phyloP scores from a whole-genome alignment of 305 asterid species.

The Solanum hybrid region DNA sequence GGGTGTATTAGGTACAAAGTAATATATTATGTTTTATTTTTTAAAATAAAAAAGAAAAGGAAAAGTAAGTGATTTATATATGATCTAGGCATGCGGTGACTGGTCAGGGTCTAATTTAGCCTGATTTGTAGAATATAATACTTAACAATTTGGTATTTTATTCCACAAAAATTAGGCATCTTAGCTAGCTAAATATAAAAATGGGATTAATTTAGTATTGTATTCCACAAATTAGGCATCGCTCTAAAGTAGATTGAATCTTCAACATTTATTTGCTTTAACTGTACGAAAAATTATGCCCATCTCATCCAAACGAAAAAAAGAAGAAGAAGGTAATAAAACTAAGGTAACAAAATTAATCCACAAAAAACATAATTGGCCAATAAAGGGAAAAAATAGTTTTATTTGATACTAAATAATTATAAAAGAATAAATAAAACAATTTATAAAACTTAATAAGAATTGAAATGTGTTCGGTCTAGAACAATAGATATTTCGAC shows the following conservation, averaged over 20 bases:
- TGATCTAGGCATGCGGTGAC: neutral
- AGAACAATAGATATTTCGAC: neutral
- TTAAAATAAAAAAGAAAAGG: too few relatives aligned
- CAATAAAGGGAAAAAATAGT: neutral
- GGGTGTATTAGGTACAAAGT: neutral
- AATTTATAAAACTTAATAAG: neutral
- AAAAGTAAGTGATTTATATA: neutral
- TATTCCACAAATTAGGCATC: neutral
- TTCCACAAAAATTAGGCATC: neutral
- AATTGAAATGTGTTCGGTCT: neutral
- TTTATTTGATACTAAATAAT: neutral
- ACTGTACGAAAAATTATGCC: neutral
- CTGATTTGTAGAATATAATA: neutral
- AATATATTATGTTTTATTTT: too few relatives aligned
- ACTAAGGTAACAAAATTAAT: too few relatives aligned
- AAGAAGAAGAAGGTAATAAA: too few relatives aligned
- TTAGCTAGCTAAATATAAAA: neutral
- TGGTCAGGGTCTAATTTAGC: neutral
- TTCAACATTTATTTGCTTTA: neutral
- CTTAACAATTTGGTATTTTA: neutral
- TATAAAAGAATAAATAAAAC: neutral
- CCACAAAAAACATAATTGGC: too few relatives aligned
- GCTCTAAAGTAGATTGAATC: neutral
- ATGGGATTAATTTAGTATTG: neutral
- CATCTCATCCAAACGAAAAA: neutral